Percentiles rank a stretch among this genome's conserved stretches.
Conservation (phyloP, 768 basidiomycete species). For the Leccinum sublutescens region DNA sequence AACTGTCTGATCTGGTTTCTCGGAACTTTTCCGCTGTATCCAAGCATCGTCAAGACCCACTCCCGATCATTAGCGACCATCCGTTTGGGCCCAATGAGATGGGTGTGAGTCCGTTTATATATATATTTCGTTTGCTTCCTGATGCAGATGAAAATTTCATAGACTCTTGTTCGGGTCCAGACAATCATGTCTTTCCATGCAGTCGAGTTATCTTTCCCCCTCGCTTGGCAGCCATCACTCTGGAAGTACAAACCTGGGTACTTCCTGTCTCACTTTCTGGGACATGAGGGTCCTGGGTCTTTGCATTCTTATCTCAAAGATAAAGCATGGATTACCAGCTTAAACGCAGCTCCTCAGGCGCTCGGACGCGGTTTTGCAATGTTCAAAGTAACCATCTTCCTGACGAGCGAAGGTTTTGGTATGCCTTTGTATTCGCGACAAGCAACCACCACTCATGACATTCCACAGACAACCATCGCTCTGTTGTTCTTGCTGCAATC, state of each 20-base stretch:
- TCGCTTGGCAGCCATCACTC: slow-evolving; percentile 67
- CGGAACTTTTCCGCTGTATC: slow-evolving; percentile 68
- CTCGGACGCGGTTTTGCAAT: slow-evolving; percentile 84
- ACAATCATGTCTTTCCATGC: slow-evolving; percentile 87
- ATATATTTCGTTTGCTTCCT: slow-evolving; percentile 16
- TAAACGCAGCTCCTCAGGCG: slow-evolving; percentile 67
- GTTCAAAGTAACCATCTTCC: slow-evolving; percentile 78
- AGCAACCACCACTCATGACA: slow-evolving; percentile 2
- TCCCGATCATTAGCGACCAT: slow-evolving; percentile 66
- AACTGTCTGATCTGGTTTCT: slow-evolving; percentile 60
- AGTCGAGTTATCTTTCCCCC: slow-evolving; percentile 77
- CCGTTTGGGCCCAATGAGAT: slow-evolving; percentile 71
- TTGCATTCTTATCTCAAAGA: slow-evolving; percentile 86
- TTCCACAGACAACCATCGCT: slow-evolving; percentile 61
- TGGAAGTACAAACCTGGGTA: slow-evolving; percentile 78
- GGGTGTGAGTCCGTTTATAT: slow-evolving; percentile 51
- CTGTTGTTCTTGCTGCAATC: slow-evolving; percentile 66
- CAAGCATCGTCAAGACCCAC: slow-evolving; percentile 59
- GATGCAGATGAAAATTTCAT: background rate
- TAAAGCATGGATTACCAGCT: slow-evolving; percentile 79
- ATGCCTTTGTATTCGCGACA: slow-evolving; percentile 27
- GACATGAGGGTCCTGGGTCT: slow-evolving; percentile 93
- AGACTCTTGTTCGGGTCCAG: slow-evolving; percentile 83
- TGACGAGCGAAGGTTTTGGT: slow-evolving; percentile 89
- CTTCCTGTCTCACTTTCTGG: slow-evolving; percentile 79